These are phyloP conservation scores for Sporothrix curviconia DNA, from an alignment of 2,329 filamentous ascomycete species.

Conservation along the genomic window DNA sequence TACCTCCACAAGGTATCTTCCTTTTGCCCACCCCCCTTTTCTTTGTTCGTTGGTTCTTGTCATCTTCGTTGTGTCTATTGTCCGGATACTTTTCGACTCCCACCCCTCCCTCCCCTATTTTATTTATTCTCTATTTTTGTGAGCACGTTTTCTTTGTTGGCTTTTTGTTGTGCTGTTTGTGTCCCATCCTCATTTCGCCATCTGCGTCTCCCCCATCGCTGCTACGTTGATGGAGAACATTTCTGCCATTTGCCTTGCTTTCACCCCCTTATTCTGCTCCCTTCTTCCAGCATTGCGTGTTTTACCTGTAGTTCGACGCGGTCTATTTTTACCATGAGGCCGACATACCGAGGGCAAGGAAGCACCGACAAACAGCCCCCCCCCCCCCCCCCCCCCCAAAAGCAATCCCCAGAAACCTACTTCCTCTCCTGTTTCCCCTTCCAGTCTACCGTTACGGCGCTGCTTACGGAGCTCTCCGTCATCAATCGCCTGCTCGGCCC, in stretches of 20 bases:
- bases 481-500: not conserved
- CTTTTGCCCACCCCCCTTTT: not conserved
- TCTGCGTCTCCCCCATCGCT: no score
- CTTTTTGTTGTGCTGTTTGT: no score
- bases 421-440: not conserved
- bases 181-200: no score
- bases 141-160: no score
- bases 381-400: not conserved
- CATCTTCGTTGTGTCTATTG: not conserved
- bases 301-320: not conserved
- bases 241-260: not conserved
- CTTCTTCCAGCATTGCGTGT: not conserved
- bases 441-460: not conserved
- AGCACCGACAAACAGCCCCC: not conserved
- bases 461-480: not conserved
- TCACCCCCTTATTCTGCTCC: not conserved
- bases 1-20: no score
- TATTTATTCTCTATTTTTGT: no score
- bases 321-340: not conserved
- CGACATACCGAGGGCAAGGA: not conserved
- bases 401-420: no score
- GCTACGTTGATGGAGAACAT: no score
- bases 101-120: not conserved
- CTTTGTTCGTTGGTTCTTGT: not conserved
- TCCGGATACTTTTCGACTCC: not conserved